phyloP scores from a whole-genome alignment of 495 filamentous ascomycete species.

The Penicillium chermesinum region DNA sequence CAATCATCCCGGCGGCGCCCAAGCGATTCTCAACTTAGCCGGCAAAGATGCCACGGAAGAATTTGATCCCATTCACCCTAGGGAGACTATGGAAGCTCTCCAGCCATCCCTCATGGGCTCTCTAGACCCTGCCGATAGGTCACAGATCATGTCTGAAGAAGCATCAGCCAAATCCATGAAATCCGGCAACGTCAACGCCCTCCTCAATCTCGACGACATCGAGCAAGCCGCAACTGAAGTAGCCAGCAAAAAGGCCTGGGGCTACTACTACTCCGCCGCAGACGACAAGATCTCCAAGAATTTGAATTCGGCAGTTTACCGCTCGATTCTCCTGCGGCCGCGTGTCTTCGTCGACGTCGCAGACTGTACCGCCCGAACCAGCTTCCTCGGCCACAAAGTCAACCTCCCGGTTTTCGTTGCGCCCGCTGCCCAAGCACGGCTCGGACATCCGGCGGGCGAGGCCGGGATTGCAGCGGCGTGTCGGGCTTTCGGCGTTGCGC shows the following conservation, averaged over 20 bases:
- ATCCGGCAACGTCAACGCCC: no score
- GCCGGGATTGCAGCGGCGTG: constrained; percentile 80
- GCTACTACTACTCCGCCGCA: constrained; percentile 91
- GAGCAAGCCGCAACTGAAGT: constrained; percentile 80
- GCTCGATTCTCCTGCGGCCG: constrained; percentile 76
- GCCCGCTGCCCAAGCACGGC: constrained; percentile 85
- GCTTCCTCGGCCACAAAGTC: constrained; percentile 62
- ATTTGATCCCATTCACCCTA: constrained; percentile 92
- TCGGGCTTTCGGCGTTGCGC: constrained; percentile 67
- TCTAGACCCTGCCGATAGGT: constrained; percentile 89
- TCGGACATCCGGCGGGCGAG: constrained; percentile 85
- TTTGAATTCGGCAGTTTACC: constrained; percentile 76
- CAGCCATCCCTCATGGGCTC: constrained; percentile 82
- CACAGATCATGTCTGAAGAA: constrained; percentile 63
- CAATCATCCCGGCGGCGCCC: constrained; percentile 72
- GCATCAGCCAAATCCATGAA: constrained; percentile 64
- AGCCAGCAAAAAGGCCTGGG: constrained; percentile 96
- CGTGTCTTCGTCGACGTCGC: constrained; percentile 83
- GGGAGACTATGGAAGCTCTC: constrained; percentile 72
- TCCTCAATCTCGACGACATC: constrained; percentile 94
- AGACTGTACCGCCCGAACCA: constrained; percentile 64
- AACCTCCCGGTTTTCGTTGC: constrained; percentile 73
- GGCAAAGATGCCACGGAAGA: constrained; percentile 80
- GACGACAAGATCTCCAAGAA: constrained; percentile 88
- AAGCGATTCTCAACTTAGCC: constrained; percentile 78